Evolutionary conservation across 2,329 filamentous ascomycete genomes (phyloP).

Genomic region (Paramyrothecium sp.): DNA sequence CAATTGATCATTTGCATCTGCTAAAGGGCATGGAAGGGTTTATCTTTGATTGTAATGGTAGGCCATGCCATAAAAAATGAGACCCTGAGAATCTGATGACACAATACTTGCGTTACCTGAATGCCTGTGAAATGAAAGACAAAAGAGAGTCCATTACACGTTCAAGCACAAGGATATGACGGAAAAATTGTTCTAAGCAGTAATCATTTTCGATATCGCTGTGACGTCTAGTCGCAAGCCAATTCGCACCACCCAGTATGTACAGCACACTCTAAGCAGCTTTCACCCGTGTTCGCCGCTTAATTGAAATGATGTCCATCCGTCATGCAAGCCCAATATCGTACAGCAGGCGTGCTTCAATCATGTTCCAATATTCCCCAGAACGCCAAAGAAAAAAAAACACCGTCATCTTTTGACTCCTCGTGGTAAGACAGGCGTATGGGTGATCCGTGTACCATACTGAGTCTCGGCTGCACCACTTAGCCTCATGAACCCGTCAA

Average conservation of each 20-base stretch:
- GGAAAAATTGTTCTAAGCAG: too few relatives aligned
- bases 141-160: too few relatives aligned
- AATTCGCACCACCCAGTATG: background rate
- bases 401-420: conserved; percentile 14
- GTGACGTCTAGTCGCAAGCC: background rate
- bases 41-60: conserved; percentile 37
- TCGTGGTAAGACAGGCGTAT: conserved; percentile 8
- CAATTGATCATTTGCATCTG: conserved; percentile 42
- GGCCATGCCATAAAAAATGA: conserved; percentile 35
- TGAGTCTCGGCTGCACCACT: conserved; percentile 16
- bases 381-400: background rate
- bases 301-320: conserved; percentile 5
- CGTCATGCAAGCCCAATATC: conserved; percentile 23
- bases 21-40: conserved; percentile 35
- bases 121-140: too few relatives aligned
- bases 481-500: conserved; percentile 13
- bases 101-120: conserved; percentile 5
- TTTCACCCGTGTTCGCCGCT: background rate
- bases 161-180: too few relatives aligned
- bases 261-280: conserved; percentile 1
- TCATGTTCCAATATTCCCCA: conserved; percentile 14
- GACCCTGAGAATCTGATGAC: conserved; percentile 29
- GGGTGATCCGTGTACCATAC: background rate
- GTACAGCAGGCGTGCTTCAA: conserved; percentile 25
- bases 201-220: conserved; percentile 5